Base-by-base conservation (phyloP, 2,329 filamentous ascomycete species). In the Phoma herbarum region DNA sequence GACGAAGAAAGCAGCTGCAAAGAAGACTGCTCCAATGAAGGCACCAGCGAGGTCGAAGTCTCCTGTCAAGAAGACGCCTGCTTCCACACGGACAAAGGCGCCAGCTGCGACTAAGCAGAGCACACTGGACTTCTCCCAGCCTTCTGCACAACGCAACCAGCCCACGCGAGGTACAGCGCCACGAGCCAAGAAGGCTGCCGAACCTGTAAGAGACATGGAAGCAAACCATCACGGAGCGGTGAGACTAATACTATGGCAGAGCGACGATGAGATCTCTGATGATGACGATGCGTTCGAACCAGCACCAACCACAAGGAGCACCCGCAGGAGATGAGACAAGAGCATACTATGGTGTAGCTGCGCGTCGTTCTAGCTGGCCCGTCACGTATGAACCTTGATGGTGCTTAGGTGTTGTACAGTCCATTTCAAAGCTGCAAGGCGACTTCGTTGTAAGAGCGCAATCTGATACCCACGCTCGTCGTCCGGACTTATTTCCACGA, bases 221-320 rank as follows among this genome's bases (percentile, higher is more conserved):
- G 11, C 31, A 1, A 23, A 20, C 18, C 25, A 8, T 5, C 18
- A 20, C 18, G 1, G 46, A 44, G 16, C 26, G 18, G 20, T 25
- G n/a, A 9, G 45, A 35, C 63, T 68, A 20, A 69, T 14, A n/a
- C 3, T 6, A 1, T 22, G 25, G n/a, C 41, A 78, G 75, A 78
- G 75, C 46, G 77, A 79, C 48, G 77, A 79, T 52, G 77, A 78
- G 52, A 79, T 79, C 18, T 77, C 74, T 6, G 77, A 78, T 51
- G 77, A 78, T 53, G 74, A 77, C 28, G 75, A 78, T 56, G 77
- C 76, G 18, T 79, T 79, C 50, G 77, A 79, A 49, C 73, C 77
- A 1, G 60, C 67, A 18, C 65, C 74, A 23, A 65, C 66, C 31
- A 52, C 72, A 22, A 61, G 73, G 18, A 54, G 50, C 35, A 71